Evolutionary conservation across 1,284 basidiomycete genomes (phyloP), one percentile per base, ranked within the genome.

Genomic region (Sphagnurus paluster): DNA sequence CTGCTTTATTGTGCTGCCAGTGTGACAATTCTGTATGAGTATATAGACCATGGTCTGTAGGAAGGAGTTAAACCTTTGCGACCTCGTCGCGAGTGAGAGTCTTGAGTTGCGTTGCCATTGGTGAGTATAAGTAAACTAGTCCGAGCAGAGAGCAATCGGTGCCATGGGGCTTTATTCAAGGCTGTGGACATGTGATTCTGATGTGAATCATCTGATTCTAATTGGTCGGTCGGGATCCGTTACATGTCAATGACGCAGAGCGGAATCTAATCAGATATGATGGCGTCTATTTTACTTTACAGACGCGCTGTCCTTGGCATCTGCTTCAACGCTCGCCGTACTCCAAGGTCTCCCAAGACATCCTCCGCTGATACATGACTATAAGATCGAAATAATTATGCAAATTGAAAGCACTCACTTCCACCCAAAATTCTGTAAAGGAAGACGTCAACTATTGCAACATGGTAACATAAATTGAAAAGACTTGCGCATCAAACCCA

Each of bases 1-100:
- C 80, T 24, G 75, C 68, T 60, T 75, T 82, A 67, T 84, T 82
- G 66, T 86, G 82, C 81, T 84, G 59, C 53, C 28, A 80, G 81
- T 53, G 73, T 71, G 64, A 33, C 13, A 5, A 80, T 50, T 76
- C 17, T n/a, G 82, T 69, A 46, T 23, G 16, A 34, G 46, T n/a
- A 4, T 10, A 4, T 9, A 24, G 3, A 23, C 17, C 17, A 38
- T 17, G 29, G 19, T 33, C 11, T 7, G 25, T n/a, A 30, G 29
- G 24, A 13, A 39, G 39, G 29, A 44, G 48, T 32, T 39, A n/a
- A n/a, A 79, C 80, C 73, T 77, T 71, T 25, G 71, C 71, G 39
- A 82, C 76, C 53, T 83, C 78, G 43, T 80, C 77, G 44, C 70
- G 68, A 8, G 79, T 72, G 48, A 71, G 72, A 26, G 63, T 57